A percentile compares a stretch with the other conserved stretches of the same genome.
Evolutionary conservation across 495 filamentous ascomycete genomes (phyloP).

Genomic region (Hyaloscypha finlandica): DNA sequence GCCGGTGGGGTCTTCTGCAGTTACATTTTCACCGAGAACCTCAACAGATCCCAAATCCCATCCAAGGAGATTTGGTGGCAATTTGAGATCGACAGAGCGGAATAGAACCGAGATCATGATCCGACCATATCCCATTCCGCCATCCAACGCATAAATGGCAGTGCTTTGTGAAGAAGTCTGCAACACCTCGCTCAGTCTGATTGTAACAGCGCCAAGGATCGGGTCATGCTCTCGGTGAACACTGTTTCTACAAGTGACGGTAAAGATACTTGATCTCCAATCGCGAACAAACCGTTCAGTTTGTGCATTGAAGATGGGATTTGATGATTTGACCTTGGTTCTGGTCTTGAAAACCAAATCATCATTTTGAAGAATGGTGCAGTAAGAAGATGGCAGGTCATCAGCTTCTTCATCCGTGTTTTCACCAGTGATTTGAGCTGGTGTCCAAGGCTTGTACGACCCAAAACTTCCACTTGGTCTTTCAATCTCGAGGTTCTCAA

Average conservation of each 20-base stretch:
- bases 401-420: constrained; percentile 58
- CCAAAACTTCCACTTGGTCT: constrained; percentile 54
- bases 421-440: constrained; percentile 66
- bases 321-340: constrained; percentile 17
- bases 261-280: constrained; percentile 14
- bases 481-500: constrained; percentile 68
- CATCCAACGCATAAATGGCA: constrained; percentile 16
- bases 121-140: constrained; percentile 14
- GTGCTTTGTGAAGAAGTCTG: constrained; percentile 20
- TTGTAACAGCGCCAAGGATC: constrained; percentile 12
- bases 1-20: neutral
- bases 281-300: constrained; percentile 19
- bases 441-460: constrained; percentile 63
- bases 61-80: constrained; percentile 10
- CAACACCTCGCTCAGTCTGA: constrained; percentile 15
- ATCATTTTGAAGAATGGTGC: constrained; percentile 67
- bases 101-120: constrained; percentile 18
- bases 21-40: constrained; percentile 13
- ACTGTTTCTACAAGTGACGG: constrained; percentile 9
- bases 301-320: constrained; percentile 22
- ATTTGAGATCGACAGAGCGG: constrained; percentile 15
- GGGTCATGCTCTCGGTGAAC: constrained; percentile 16
- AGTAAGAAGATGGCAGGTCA: constrained; percentile 66
- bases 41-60: constrained; percentile 16
- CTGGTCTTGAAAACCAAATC: constrained; percentile 19